Evolutionary conservation across 805 yeast genomes (phyloP).

Genomic region (Debaryomyces tyrocola): DNA sequence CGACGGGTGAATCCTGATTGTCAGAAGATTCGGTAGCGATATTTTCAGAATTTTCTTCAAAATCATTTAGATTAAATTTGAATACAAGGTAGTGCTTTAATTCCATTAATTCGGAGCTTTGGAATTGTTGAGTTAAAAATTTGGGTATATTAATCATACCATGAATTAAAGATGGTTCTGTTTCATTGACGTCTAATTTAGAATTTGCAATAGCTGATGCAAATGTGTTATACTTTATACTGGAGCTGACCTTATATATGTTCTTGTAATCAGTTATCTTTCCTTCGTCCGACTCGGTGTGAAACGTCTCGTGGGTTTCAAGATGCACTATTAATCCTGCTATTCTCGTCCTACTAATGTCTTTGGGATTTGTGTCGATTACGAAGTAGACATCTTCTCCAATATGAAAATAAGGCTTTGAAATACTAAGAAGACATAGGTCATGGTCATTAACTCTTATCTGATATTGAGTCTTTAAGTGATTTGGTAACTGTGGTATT

Average conservation of each 20-base stretch:
- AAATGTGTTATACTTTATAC: conserved; percentile 31
- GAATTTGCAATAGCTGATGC: conserved; percentile 24
- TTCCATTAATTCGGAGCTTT: conserved; percentile 34
- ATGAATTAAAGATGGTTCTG: conserved; percentile 14
- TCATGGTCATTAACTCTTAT: conserved; percentile 31
- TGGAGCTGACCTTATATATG: conserved; percentile 35
- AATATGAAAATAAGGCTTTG: conserved; percentile 35
- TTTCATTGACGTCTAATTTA: conserved; percentile 4
- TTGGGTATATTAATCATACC: conserved; percentile 33
- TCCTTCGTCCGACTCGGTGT: conserved; percentile 14
- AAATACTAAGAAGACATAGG: conserved; percentile 32
- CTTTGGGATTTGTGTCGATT: conserved; percentile 25
- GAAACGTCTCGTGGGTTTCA: conserved; percentile 42
- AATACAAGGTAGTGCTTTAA: conserved; percentile 36
- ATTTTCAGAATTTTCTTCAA: conserved; percentile 7
- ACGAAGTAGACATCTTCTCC: conserved; percentile 40
- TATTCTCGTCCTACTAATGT: conserved; percentile 20
- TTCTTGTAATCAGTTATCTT: conserved; percentile 17
- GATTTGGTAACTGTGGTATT: conserved; percentile 27
- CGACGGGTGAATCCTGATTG: not conserved
- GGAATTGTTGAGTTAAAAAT: conserved; percentile 35
- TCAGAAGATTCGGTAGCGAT: not conserved
- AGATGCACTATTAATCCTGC: conserved; percentile 34
- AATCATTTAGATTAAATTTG: conserved; percentile 34
- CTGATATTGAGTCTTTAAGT: conserved; percentile 36